Evolutionary conservation across 2,329 filamentous ascomycete genomes (phyloP).

Genomic region (Pseudogymnoascus sp.): DNA sequence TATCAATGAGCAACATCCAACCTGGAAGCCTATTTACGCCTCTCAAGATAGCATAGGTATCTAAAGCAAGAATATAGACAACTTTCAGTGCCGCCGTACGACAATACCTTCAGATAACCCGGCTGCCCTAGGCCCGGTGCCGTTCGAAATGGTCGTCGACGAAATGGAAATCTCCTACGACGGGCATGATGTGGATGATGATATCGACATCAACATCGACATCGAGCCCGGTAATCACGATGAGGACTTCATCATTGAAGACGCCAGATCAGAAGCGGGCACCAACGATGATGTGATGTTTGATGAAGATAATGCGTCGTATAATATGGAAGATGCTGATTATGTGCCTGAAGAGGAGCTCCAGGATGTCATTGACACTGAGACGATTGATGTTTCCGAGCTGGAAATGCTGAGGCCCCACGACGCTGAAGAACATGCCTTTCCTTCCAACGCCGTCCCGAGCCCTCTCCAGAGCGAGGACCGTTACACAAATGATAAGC

Average conservation of each 20-base stretch:
- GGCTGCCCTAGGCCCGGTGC: neutral
- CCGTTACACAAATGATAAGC: neutral
- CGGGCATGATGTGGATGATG: conserved; percentile 34
- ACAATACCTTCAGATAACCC: neutral
- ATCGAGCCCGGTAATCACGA: conserved; percentile 35
- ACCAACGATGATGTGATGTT: conserved; percentile 40
- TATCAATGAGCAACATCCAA: neutral
- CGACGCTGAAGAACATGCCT: neutral
- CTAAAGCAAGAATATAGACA: neutral
- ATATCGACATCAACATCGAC: conserved; percentile 54
- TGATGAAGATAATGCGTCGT: conserved; percentile 32
- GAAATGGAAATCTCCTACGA: conserved; percentile 48
- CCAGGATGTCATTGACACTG: conserved; percentile 14
- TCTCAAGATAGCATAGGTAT: conserved; percentile 5
- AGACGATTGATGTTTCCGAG: neutral
- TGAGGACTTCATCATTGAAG: conserved; percentile 49
- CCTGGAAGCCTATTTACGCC: neutral
- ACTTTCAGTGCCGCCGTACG: neutral
- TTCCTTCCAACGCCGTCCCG: neutral
- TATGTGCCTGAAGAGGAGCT: conserved; percentile 20
- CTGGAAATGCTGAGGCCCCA: neutral
- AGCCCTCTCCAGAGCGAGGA: conserved; percentile 4
- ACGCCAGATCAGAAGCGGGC: conserved; percentile 32
- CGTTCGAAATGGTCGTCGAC: conserved; percentile 30
- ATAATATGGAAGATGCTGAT: conserved; percentile 30